Evolutionary conservation across 2,329 filamentous ascomycete species (phyloP), one percentile per base, ranked within the genome.

Genomic region (Alternaria gansuensis): DNA sequence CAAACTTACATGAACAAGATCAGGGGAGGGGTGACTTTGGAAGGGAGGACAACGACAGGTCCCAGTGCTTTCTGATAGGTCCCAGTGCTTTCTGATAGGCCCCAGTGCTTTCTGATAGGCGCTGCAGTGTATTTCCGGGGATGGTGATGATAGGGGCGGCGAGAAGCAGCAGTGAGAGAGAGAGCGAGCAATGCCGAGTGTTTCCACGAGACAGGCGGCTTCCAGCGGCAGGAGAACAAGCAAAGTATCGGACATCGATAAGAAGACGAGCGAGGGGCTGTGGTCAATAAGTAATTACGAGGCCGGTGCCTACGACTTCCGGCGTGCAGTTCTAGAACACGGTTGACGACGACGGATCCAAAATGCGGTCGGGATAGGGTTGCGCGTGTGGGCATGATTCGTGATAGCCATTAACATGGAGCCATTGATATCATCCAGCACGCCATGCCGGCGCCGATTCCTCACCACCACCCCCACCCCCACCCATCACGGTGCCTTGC

Each of bases 121-220:
- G 48, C 24, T 54, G 46, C 52, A 62, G 57, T 57, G 43, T 54
- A 40, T 54, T 51, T 54, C 49, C 48, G 52, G 57, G 57, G 31
- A 50, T 50, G 68, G 63, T 64, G 56, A 24, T 48, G 59, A 37
- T 59, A 36, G 44, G 64, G 14, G 40, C 40, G 21, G 44, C 44
- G 44, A 48, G 34, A 48, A 48, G 44, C 44, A 34, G 44, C 21
- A 34, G 44, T 34, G 34, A 13, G 37, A 59, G 62, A 61, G 51
- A 61, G 40, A 62, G 37, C 45, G 57, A 43, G 40, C 23, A 71
- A 61, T 72, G 75, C 75, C 75, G 74, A 70, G 64, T 55, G 51
- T 74, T 74, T 72, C 73, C 73, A 67, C 54, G 45, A 48, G 24
- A 36, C 53, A 49, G 26, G 64, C 73, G 74, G 74, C 65, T 74